Conservation (phyloP, 2,329 filamentous ascomycete genomes). For the Diaporthe ampelina region DNA sequence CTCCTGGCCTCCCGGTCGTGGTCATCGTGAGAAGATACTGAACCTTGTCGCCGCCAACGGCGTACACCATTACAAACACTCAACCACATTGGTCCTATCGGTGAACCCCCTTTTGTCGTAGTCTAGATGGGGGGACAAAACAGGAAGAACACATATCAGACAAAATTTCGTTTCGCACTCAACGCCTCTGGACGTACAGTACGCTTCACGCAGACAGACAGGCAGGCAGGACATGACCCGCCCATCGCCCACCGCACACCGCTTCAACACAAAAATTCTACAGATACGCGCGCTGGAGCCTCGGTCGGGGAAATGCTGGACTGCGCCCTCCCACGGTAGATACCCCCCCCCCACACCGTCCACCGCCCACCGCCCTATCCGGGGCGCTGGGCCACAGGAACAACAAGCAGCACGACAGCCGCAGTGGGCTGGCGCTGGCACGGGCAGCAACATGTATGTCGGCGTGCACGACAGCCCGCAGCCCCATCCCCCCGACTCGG, state of each 20-base stretch:
- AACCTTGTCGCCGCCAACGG: neutral
- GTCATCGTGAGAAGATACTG: neutral
- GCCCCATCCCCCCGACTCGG: constrained; percentile 32
- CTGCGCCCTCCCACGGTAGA: neutral
- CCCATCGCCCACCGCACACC: constrained; percentile 19
- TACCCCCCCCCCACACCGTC: neutral
- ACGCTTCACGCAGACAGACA: neutral
- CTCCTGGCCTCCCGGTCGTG: too few species aligned
- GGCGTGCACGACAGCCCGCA: constrained; percentile 29
- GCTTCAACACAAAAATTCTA: constrained; percentile 1
- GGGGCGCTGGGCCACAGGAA: constrained; percentile 16
- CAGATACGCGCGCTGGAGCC: constrained; percentile 23
- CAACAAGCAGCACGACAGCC: constrained; percentile 20
- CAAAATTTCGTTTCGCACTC: constrained; percentile 18
- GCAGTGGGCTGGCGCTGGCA: neutral
- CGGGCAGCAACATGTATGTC: constrained; percentile 1
- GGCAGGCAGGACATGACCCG: constrained; percentile 4
- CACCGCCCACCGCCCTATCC: constrained; percentile 7
- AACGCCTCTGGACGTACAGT: constrained; percentile 11
- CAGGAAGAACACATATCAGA: neutral
- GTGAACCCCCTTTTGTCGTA: neutral
- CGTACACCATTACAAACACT: neutral
- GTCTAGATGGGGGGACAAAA: neutral
- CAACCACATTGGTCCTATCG: neutral
- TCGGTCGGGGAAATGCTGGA: constrained; percentile 6